Evolutionary conservation across 2,329 filamentous ascomycete genomes (phyloP).

Genomic region (Moelleriella libera): DNA sequence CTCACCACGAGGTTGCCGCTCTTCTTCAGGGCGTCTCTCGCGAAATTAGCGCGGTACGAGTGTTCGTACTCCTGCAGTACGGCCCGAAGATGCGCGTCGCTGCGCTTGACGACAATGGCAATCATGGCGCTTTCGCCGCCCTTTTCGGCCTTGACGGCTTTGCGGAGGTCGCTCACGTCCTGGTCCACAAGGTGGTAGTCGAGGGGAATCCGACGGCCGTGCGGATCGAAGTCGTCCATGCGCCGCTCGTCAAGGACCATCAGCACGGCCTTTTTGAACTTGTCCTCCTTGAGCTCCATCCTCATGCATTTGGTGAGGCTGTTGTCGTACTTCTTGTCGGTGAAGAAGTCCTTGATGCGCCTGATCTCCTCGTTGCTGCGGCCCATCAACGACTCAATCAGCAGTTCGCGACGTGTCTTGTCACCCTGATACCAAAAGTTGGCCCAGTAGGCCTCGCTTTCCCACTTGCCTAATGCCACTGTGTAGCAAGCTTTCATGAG

Average conservation of each 20-base stretch:
- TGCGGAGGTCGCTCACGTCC: conserved; percentile 60
- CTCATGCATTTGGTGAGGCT: conserved; percentile 75
- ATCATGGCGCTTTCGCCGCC: conserved; percentile 86
- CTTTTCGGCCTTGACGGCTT: conserved; percentile 54
- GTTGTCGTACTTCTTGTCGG: conserved; percentile 82
- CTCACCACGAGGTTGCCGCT: conserved; percentile 85
- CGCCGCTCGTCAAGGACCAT: conserved; percentile 68
- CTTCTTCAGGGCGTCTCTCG: conserved; percentile 73
- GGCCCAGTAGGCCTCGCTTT: conserved; percentile 92
- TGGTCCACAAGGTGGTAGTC: conserved; percentile 49
- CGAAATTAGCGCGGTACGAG: conserved; percentile 67
- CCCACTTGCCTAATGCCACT: conserved; percentile 78
- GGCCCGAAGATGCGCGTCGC: conserved; percentile 69
- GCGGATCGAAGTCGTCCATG: conserved; percentile 65
- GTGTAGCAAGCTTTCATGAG: conserved; percentile 89
- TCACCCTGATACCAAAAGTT: conserved; percentile 95
- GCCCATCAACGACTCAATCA: conserved; percentile 90
- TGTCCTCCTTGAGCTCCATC: conserved; percentile 85
- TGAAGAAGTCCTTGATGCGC: conserved; percentile 76
- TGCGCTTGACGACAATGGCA: conserved; percentile 64
- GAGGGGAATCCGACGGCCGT: conserved; percentile 41
- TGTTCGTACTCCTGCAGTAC: conserved; percentile 65
- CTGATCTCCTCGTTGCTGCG: conserved; percentile 76
- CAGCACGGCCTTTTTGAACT: conserved; percentile 82
- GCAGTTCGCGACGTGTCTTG: conserved; percentile 68